Conservation (phyloP, 495 filamentous ascomycete genomes). For the Pyrenopolyporus hunteri region DNA sequence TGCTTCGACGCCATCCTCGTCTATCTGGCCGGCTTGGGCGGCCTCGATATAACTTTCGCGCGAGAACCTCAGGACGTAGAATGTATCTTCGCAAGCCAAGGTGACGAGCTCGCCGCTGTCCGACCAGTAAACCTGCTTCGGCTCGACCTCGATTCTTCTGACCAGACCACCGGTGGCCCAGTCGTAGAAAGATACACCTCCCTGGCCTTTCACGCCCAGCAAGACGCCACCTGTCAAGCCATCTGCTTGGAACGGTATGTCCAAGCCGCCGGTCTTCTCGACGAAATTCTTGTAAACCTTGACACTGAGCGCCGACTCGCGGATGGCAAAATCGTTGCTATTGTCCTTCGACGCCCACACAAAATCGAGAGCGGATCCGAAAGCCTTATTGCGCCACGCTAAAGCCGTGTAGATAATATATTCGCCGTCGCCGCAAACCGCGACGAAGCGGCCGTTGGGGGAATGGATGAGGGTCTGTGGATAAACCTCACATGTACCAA, state of each 20-base stretch:
- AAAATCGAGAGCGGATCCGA: constrained; percentile 93
- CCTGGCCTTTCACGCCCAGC: constrained; percentile 93
- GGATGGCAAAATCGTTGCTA: constrained; percentile 97
- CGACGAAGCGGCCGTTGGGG: constrained; percentile 96
- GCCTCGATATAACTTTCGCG: constrained; percentile 85
- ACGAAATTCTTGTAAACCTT: constrained; percentile 98
- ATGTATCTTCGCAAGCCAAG: constrained; percentile 92
- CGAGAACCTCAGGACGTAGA: constrained; percentile 91
- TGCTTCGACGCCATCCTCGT: constrained; percentile 97
- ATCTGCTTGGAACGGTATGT: constrained; percentile 96
- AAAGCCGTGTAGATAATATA: constrained; percentile 97
- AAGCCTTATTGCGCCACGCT: constrained; percentile 97
- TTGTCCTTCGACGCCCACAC: constrained; percentile 98
- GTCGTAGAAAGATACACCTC: constrained; percentile 94
- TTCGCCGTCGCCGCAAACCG: constrained; percentile 95
- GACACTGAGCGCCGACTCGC: constrained; percentile 89
- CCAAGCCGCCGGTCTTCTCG: constrained; percentile 84
- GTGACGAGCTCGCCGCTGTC: constrained; percentile 92
- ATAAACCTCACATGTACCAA: constrained; percentile 95
- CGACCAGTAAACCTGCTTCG: constrained; percentile 94
- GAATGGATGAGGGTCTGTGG: constrained; percentile 93
- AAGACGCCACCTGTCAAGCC: constrained; percentile 88
- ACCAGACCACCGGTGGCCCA: constrained; percentile 91
- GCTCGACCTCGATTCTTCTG: constrained; percentile 94
- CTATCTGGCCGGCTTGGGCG: constrained; percentile 76